Conservation (phyloP, 2,329 filamentous ascomycete genomes). For the Kalaharituber pfeilii region DNA sequence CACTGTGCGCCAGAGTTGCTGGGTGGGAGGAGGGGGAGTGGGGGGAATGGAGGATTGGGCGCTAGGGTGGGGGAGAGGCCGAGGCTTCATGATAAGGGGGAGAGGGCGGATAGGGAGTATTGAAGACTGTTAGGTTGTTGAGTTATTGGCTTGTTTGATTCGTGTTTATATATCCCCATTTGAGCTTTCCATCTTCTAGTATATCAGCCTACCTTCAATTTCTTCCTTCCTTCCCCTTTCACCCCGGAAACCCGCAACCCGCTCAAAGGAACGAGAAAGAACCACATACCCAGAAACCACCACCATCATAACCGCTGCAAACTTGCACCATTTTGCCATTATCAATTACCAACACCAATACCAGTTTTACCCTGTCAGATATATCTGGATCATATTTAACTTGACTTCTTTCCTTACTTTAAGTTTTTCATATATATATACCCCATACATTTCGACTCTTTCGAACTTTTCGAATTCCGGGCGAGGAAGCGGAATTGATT, state of each 20-base stretch:
- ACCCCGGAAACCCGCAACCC: too few species aligned
- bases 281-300: too few species aligned
- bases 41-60: background rate
- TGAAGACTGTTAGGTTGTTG: background rate
- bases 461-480: too few species aligned
- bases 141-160: background rate
- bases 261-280: too few species aligned
- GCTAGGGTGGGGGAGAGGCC: background rate
- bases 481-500: too few species aligned
- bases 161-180: background rate
- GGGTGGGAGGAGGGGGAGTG: background rate
- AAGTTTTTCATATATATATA: background rate
- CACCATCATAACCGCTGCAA: too few species aligned
- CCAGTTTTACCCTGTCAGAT: too few species aligned
- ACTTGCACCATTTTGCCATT: too few species aligned
- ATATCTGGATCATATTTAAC: background rate
- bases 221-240: too few species aligned
- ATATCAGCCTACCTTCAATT: too few species aligned
- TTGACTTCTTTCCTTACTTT: background rate
- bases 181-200: background rate
- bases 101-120: background rate
- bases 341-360: too few species aligned
- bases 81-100: background rate
- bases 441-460: background rate
- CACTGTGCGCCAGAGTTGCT: conserved; percentile 44